phyloP scores from a whole-genome alignment of 2,329 filamentous ascomycete species.

The Berkeleyomyces basicola region DNA sequence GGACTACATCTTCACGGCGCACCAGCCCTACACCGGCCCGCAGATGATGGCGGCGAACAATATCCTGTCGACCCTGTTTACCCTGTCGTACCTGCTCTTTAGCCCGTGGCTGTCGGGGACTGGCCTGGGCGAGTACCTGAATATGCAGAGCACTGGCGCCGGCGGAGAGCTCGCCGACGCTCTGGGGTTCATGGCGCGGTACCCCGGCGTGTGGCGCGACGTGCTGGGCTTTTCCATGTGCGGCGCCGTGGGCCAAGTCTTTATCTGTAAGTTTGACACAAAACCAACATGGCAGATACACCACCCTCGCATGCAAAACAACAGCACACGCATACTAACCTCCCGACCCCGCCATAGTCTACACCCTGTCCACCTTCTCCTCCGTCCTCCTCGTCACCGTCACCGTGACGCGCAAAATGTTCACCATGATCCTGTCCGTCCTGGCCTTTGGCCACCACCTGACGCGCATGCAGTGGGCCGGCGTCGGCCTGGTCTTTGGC shows the following conservation, averaged over 20 bases:
- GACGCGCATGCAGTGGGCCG: conserved; percentile 80
- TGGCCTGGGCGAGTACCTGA: conserved; percentile 44
- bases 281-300: not conserved
- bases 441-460: conserved; percentile 85
- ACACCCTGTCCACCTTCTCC: conserved; percentile 83
- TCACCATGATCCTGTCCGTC: conserved; percentile 95
- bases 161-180: conserved; percentile 70
- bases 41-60: conserved; percentile 99
- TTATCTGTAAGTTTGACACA: conserved; percentile 51
- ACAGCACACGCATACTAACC: not conserved
- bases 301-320: not conserved
- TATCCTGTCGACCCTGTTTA: conserved; percentile 66
- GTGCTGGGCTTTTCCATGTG: conserved; percentile 80
- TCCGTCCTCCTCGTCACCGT: conserved; percentile 87
- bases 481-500: conserved; percentile 83
- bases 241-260: conserved; percentile 86
- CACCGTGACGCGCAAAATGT: conserved; percentile 95
- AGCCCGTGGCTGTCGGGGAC: conserved; percentile 66
- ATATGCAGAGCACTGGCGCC: conserved; percentile 45
- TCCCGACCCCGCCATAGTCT: conserved; percentile 34
- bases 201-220: conserved; percentile 73
- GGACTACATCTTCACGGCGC: conserved; percentile 76
- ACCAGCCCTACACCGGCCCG: conserved; percentile 68
- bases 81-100: conserved; percentile 55
- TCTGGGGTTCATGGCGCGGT: conserved; percentile 58